Conservation (phyloP, 1,284 basidiomycete species). For the Fistulinella staudtii region DNA sequence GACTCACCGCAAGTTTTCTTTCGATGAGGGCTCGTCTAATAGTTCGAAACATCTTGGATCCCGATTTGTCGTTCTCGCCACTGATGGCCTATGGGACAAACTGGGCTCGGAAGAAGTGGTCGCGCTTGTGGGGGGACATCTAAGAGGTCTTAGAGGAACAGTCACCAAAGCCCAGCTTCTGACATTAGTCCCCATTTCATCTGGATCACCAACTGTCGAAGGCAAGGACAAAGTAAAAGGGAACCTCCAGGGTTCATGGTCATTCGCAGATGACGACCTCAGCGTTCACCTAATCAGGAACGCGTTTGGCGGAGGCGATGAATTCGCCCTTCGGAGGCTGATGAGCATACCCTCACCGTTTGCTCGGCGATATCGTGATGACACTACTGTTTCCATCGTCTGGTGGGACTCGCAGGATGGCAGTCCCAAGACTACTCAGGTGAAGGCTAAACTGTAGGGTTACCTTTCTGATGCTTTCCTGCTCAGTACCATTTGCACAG, state of each 20-base stretch:
- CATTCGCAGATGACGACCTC: conserved; percentile 84
- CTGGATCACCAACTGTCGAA: conserved; percentile 54
- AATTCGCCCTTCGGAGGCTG: conserved; percentile 59
- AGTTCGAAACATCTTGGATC: conserved; percentile 32
- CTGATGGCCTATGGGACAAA: conserved; percentile 94
- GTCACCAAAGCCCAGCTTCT: conserved; percentile 57
- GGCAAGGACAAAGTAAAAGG: conserved; percentile 53
- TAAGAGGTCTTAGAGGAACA: conserved; percentile 66
- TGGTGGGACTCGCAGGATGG: conserved; percentile 67
- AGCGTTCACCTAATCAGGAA: conserved; percentile 93
- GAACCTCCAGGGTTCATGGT: conserved; percentile 56
- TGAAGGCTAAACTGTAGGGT: conserved; percentile 40
- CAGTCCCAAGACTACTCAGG: conserved; percentile 27
- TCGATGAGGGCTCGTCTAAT: conserved; percentile 28
- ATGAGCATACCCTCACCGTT: conserved; percentile 85
- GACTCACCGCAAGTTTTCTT: conserved; percentile 69
- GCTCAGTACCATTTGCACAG: neutral
- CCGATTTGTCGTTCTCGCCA: conserved; percentile 84
- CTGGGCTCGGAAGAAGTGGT: conserved; percentile 95
- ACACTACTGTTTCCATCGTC: conserved; percentile 87
- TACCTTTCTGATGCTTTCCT: neutral
- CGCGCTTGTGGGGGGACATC: conserved; percentile 80
- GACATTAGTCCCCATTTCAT: conserved; percentile 49
- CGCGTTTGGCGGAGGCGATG: conserved; percentile 86
- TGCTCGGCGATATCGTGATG: conserved; percentile 80